Evolutionary conservation across 2,329 filamentous ascomycete species (phyloP).

Genomic region (Colletotrichum horii): DNA sequence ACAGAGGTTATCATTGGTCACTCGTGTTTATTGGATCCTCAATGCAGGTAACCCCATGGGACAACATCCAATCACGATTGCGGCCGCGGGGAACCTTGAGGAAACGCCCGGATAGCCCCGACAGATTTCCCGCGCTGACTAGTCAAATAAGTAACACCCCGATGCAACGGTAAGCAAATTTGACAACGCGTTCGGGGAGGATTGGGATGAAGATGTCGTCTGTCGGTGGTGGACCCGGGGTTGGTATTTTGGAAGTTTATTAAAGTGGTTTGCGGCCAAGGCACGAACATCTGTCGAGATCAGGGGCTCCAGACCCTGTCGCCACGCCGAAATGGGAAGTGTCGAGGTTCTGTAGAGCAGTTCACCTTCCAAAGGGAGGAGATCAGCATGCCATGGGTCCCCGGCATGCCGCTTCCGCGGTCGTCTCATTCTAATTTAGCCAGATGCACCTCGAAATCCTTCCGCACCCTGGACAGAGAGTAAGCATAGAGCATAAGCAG

Average conservation of each 20-base stretch:
- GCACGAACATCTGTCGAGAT: not conserved
- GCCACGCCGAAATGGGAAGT: not conserved
- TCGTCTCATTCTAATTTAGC: not conserved
- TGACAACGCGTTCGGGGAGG: not conserved
- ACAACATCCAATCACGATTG: not conserved
- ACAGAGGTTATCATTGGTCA: not conserved
- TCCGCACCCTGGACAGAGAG: not conserved
- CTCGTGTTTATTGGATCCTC: not conserved
- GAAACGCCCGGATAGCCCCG: not conserved
- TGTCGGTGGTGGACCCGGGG: not conserved
- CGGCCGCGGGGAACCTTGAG: not conserved
- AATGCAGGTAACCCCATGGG: not conserved
- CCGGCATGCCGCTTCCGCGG: not conserved
- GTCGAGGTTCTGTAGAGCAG: not conserved
- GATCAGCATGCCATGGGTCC: not conserved
- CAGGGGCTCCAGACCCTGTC: not conserved
- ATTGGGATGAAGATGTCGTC: not conserved
- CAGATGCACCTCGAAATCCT: not conserved
- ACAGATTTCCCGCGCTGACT: not conserved
- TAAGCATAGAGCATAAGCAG: not conserved
- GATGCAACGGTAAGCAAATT: not conserved
- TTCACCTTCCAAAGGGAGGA: not conserved
- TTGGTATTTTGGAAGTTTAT: not conserved
- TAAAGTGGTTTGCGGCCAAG: not conserved
- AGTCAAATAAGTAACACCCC: not conserved